Evolutionary conservation across 805 yeast species (phyloP).

Genomic region (Aciculoconidium aculeatum): DNA sequence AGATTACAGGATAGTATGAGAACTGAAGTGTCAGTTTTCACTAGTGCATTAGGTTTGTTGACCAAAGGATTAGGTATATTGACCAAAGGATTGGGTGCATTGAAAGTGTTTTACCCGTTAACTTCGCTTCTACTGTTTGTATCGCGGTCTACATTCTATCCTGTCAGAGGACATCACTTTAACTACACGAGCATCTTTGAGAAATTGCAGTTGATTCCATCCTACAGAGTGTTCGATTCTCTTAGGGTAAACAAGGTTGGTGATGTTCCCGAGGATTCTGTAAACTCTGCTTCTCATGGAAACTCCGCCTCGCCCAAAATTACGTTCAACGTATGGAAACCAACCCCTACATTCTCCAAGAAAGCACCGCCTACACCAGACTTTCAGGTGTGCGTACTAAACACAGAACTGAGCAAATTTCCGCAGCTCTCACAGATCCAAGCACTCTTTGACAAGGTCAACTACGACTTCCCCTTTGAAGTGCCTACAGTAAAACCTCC

Average conservation of each 20-base stretch:
- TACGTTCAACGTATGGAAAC: conserved; percentile 78
- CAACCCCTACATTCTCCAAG: conserved; percentile 64
- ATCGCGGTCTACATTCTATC: no score
- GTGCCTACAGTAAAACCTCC: no score
- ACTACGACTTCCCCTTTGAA: conserved; percentile 4
- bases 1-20: no score
- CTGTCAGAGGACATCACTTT: conserved; percentile 21
- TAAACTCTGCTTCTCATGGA: not conserved
- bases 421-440: conserved; percentile 44
- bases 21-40: no score
- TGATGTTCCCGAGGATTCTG: conserved; percentile 3
- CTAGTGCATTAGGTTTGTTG: no score
- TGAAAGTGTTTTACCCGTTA: no score
- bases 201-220: conserved; percentile 17
- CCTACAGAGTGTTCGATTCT: conserved; percentile 6
- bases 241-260: no score
- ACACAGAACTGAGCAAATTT: conserved; percentile 37
- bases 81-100: no score
- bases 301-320: conserved; percentile 15
- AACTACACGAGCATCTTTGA: conserved; percentile 16
- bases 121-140: no score
- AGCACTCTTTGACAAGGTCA: conserved; percentile 15
- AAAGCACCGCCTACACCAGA: conserved; percentile 68
- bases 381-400: conserved; percentile 60
- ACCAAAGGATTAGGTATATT: no score